Evolutionary conservation across 805 yeast species (phyloP), one percentile per base, ranked within the genome.

Genomic region (Cyberlindnera bimundalis): DNA sequence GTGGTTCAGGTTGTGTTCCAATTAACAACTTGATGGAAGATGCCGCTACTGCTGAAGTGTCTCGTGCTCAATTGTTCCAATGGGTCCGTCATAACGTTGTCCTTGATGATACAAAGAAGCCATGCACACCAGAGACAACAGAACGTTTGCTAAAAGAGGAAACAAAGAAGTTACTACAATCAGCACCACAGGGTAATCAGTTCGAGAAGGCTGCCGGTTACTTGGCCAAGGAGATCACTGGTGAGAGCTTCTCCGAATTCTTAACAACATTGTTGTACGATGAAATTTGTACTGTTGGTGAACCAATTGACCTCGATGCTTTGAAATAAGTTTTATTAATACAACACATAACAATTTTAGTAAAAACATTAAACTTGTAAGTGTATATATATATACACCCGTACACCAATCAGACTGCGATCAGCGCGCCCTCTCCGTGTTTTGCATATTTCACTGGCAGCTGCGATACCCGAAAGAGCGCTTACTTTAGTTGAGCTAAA

Each of bases 21-120:
- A 84, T 84, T 62, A 84, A 84, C 68, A 77, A 79, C 61, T 70
- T 84, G 63, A 84, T 84, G 95, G 95, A 84, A 65, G 95, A 84
- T 63, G 95, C 95, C 21, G 93, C 93, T 25, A 84, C 95, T 37
- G 91, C 93, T 29, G 95, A 84, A 65, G 95, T 84, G 29, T 81
- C 90, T 27, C 76, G 93, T 67, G 74, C 88, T 46, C 91, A 84
- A 65, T 70, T 84, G 52, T 81, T 81, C 73, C 88, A 86, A 60
- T 84, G 95, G 95, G 84, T 80, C 11, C 81, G 79, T 45, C 89
- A 84, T 59, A 76, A 74, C 25, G 81, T 79, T 37, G 66, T 59
- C 33, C 53, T 76, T 51, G 70, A 75, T 41, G 88, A 83, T 56
- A 68, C 78, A 11, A 81, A 81, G 33, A 72, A 68, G 39, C 66